These are phyloP conservation scores for Rhododendron ovatum DNA, from an alignment of 148 eudicot species.

Conservation along the genomic window DNA sequence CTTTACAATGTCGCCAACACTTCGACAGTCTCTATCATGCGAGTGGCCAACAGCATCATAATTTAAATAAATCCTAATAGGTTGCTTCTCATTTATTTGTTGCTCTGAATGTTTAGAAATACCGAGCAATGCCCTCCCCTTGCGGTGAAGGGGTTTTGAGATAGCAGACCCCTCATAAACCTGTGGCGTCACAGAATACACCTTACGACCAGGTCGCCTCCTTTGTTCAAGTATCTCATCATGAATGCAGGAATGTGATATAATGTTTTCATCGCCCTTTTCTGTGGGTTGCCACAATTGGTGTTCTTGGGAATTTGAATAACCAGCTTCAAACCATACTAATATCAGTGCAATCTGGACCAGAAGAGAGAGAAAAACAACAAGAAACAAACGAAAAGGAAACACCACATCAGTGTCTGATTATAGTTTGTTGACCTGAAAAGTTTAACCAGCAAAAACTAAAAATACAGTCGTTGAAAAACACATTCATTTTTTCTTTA, in stretches of 20 bases:
- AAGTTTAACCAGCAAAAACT: not conserved
- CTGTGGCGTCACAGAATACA: conserved; percentile 86
- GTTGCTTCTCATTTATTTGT: conserved; percentile 57
- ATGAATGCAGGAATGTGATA: conserved; percentile 93
- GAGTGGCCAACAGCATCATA: conserved; percentile 99
- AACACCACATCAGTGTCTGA: not conserved
- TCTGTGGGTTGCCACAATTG: conserved; percentile 30
- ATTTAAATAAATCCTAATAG: conserved; percentile 88
- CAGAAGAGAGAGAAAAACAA: not conserved
- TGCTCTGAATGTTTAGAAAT: conserved; percentile 30
- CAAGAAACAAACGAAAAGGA: not conserved
- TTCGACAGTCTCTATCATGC: conserved; percentile 83
- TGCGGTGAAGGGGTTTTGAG: conserved; percentile 33
- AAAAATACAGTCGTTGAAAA: not conserved
- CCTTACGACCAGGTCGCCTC: conserved; percentile 76
- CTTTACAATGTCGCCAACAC: conserved; percentile 88
- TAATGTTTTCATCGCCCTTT: conserved; percentile 29
- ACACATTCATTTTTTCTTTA: conserved; percentile 1
- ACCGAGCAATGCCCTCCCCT: conserved; percentile 69
- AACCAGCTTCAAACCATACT: conserved; percentile 34
- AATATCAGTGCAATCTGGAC: conserved; percentile 56
- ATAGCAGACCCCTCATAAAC: conserved; percentile 51
- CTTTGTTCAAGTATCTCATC: conserved; percentile 88
- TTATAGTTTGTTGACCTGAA: not conserved
- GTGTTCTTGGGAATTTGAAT: conserved; percentile 39